Base-by-base conservation (phyloP, 225 moss, liverwort and hornwort genomes). In the Ulota crispa region DNA sequence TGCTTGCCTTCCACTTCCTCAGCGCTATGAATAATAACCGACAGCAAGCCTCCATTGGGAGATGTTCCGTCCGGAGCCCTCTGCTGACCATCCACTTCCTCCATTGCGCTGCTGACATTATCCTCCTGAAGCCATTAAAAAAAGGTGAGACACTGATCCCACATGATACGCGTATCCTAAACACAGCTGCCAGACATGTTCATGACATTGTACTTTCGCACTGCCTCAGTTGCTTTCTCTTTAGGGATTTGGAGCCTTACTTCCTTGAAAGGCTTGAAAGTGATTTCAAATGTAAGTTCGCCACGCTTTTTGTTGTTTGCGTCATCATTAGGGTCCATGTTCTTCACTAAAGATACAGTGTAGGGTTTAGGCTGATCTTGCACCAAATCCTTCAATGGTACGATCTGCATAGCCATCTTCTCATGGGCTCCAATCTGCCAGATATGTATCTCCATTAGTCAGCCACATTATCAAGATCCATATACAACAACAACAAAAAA, bases 1-100 rank as follows among this genome's bases (percentile, higher is more conserved):
- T 91, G 89, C 75, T 94, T 96, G 45, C 99, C 99, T 80, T 99
- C 99, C 34, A 99, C 64, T 32, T 93, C 93, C 79, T 99, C 93
- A 42, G 94, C 99, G 66, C 88, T 91, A 63, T 91, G 93, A 16
- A 96, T 78, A 24, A 77, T 92, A 7, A 93, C 91, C 14, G 91
- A 55, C 45, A 99, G 78, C 57, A 96, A 50, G 62, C 99, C 99
- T 72, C 96, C 99, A 23, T 89, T 83, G 2, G 75, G 54, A 76
- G 89, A 77, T 21, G 84, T 84, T 39, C 87, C 91, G 27, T 88
- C 90, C 9, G 92, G 86, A 18, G 84, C 90, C 76, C 62, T 80
- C 61, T 71, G 75, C 32, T 50, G 36, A 54, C 69, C 86, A 7
- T 81, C 81, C n/a, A 68, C 21, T 62, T 81, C 83, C 34, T 88